phyloP scores from a whole-genome alignment of 2,329 filamentous ascomycete species.

The Trichothecium sympodiale region DNA sequence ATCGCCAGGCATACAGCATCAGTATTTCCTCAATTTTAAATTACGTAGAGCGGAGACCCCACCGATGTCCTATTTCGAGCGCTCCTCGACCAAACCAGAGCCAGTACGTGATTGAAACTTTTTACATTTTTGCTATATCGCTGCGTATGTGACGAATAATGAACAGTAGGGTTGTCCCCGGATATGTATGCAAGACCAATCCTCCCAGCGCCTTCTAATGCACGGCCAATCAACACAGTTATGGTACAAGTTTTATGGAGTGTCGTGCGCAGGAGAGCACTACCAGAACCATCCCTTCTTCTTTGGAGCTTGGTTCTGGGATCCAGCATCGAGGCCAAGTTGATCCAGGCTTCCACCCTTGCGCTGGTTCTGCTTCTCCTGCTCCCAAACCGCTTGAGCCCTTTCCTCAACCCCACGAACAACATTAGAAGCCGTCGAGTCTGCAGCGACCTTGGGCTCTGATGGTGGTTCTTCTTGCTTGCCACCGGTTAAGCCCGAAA shows the following conservation, averaged over 20 bases:
- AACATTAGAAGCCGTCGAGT: slow-evolving; percentile 9
- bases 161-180: slow-evolving; percentile 8
- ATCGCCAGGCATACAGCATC: too few relatives aligned
- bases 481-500: slow-evolving; percentile 17
- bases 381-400: slow-evolving; percentile 32
- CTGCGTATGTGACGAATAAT: neutral
- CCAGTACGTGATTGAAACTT: too few relatives aligned
- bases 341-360: slow-evolving; percentile 39
- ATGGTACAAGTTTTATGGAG: slow-evolving; percentile 24
- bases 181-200: slow-evolving; percentile 19
- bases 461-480: slow-evolving; percentile 10
- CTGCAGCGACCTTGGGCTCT: neutral
- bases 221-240: slow-evolving; percentile 30
- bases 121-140: neutral
- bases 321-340: slow-evolving; percentile 27
- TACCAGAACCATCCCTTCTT: slow-evolving; percentile 40
- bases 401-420: slow-evolving; percentile 19
- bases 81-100: too few relatives aligned
- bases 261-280: slow-evolving; percentile 1
- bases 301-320: slow-evolving; percentile 13
- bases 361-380: slow-evolving; percentile 39
- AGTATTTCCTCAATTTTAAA: too few relatives aligned
- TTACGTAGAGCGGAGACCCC: too few relatives aligned
- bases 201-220: slow-evolving; percentile 33
- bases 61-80: too few relatives aligned